These are phyloP conservation scores for Vitis rotundifolia DNA, from an alignment of 164 flowering plant genomes.

Conservation along the genomic window DNA sequence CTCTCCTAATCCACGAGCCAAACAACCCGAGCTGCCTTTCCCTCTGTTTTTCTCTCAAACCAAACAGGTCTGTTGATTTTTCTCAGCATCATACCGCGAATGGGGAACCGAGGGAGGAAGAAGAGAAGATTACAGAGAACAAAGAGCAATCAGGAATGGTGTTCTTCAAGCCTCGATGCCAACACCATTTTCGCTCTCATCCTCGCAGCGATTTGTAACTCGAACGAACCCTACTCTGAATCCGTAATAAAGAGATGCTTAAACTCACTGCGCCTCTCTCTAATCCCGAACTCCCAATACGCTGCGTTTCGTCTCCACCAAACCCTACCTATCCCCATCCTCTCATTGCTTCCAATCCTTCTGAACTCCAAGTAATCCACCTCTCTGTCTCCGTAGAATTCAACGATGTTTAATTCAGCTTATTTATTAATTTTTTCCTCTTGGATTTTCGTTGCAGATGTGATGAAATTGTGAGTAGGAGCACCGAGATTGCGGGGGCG, in stretches of 20 bases:
- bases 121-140: no score
- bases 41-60: no score
- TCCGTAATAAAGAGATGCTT: slow-evolving; percentile 34
- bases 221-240: slow-evolving; percentile 9
- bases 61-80: no score
- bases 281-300: slow-evolving; percentile 11
- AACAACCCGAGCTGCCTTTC: no score
- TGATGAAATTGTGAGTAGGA: slow-evolving; percentile 24
- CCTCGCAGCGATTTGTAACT: slow-evolving; percentile 37
- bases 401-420: not conserved
- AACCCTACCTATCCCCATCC: slow-evolving; percentile 21
- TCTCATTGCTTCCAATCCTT: slow-evolving; percentile 44
- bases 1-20: no score
- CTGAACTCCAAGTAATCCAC: slow-evolving; percentile 35
- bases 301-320: not conserved
- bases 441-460: slow-evolving; percentile 14
- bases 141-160: no score
- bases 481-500: slow-evolving; percentile 51
- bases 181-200: slow-evolving; percentile 29
- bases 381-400: not conserved
- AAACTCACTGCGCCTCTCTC: slow-evolving; percentile 24
- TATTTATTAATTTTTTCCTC: not conserved
- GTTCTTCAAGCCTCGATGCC: no score
- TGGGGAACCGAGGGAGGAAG: no score
- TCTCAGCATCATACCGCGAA: no score